Evolutionary conservation across 768 basidiomycete genomes (phyloP).

Genomic region (Hebeloma cylindrosporum): DNA sequence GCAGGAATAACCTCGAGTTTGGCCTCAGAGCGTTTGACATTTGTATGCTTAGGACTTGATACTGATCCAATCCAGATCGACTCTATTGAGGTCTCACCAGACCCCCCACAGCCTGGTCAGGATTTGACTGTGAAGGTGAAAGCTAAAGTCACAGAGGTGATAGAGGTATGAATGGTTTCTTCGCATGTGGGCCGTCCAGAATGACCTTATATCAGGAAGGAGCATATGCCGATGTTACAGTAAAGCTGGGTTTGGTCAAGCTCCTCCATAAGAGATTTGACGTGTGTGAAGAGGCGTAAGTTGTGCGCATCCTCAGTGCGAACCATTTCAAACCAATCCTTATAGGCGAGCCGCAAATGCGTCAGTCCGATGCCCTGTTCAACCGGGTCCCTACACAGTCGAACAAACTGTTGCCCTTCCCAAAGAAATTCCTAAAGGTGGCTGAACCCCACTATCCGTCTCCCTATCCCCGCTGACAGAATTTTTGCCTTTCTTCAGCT

Average conservation of each 20-base stretch:
- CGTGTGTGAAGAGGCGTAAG: constrained; percentile 93
- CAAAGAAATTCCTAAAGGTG: constrained; percentile 88
- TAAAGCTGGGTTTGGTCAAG: constrained; percentile 94
- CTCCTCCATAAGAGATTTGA: constrained; percentile 83
- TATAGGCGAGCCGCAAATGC: constrained; percentile 72
- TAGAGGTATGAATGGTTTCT: constrained; percentile 54
- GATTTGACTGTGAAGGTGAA: constrained; percentile 83
- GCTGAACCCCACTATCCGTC: constrained; percentile 13
- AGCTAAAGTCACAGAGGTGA: constrained; percentile 53
- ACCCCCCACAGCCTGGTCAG: constrained; percentile 87
- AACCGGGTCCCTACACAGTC: constrained; percentile 68
- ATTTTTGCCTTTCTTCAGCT: constrained; percentile 46
- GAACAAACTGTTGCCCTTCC: constrained; percentile 84
- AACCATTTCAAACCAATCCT: not conserved
- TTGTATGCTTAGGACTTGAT: constrained; percentile 10
- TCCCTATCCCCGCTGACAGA: constrained; percentile 12
- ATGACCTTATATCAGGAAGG: constrained; percentile 64
- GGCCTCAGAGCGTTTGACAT: not conserved
- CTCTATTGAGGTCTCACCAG: constrained; percentile 74
- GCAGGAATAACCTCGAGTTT: not conserved
- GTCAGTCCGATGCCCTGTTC: constrained; percentile 81
- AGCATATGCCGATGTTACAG: constrained; percentile 83
- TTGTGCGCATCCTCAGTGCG: constrained; percentile 18
- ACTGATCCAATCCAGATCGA: constrained; percentile 59
- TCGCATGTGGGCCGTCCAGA: not conserved